A percentile compares a stretch with the other conserved stretches of the same genome.
These are phyloP conservation scores for Dictyostelium capitatum DNA, from an alignment of 78 protist genomes.

Conservation along the genomic window DNA sequence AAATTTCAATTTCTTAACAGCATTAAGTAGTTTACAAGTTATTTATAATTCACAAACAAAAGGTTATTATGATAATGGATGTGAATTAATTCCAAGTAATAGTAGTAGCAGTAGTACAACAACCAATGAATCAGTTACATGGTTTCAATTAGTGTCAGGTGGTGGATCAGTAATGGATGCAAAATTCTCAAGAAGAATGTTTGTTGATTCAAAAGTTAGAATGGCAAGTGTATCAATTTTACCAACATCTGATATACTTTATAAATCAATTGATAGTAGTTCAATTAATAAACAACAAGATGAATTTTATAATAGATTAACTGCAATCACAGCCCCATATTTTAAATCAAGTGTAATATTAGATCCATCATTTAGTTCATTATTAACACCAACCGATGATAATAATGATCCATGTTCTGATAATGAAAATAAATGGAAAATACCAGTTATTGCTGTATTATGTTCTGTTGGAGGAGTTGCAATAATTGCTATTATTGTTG, in stretches of 20 bases:
- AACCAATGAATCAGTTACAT: conserved; percentile 4
- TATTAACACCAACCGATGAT: not conserved
- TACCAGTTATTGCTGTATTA: not conserved
- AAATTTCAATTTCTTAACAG: not conserved
- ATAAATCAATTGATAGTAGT: not conserved
- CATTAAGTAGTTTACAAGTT: conserved; percentile 8
- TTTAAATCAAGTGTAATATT: not conserved
- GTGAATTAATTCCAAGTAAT: not conserved
- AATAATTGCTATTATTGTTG: not conserved
- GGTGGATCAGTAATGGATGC: conserved; percentile 10
- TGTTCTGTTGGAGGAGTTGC: not conserved
- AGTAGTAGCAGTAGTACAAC: not conserved
- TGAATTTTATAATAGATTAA: not conserved
- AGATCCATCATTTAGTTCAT: not conserved
- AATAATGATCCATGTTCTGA: not conserved
- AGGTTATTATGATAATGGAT: not conserved
- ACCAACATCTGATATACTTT: conserved; percentile 15
- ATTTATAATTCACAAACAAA: conserved; percentile 39
- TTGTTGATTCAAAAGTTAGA: conserved; percentile 31
- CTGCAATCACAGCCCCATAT: conserved; percentile 14
- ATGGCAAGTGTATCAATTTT: not conserved
- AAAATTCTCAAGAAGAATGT: conserved; percentile 35
- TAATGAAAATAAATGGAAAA: not conserved
- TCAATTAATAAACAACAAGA: no score
- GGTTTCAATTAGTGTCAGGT: conserved; percentile 50